phyloP scores from a whole-genome alignment of 106 monocot species.

The Amphibolis antarctica region DNA sequence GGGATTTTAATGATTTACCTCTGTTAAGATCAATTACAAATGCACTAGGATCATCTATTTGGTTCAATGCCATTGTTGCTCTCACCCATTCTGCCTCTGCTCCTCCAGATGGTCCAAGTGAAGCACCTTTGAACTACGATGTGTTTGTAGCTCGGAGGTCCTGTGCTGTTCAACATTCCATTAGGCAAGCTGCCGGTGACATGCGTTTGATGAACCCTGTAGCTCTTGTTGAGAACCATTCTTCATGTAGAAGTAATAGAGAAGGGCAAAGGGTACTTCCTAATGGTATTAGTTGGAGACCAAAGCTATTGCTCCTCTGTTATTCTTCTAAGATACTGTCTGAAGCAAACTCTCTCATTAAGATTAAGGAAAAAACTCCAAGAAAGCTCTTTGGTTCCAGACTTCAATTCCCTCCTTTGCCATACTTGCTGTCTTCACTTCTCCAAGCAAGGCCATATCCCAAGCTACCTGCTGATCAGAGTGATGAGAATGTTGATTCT shows the following conservation, averaged over 20 bases:
- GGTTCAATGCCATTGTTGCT: constrained; percentile 82
- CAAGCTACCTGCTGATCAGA: constrained; percentile 52
- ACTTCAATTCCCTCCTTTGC: constrained; percentile 52
- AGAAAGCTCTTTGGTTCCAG: constrained; percentile 61
- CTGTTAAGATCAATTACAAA: constrained; percentile 46
- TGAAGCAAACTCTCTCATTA: constrained; percentile 69
- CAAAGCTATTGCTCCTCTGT: constrained; percentile 64
- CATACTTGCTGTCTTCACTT: constrained; percentile 70
- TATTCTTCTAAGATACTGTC: constrained; percentile 89
- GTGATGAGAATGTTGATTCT: constrained; percentile 49
- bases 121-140: constrained; percentile 63
- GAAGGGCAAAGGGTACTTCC: constrained; percentile 73
- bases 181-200: constrained; percentile 68
- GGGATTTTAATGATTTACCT: constrained; percentile 74
- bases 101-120: constrained; percentile 77
- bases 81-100: constrained; percentile 67
- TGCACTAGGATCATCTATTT: constrained; percentile 66
- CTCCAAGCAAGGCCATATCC: constrained; percentile 64
- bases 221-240: constrained; percentile 84
- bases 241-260: constrained; percentile 62
- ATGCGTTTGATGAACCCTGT: constrained; percentile 71
- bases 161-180: constrained; percentile 54
- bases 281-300: constrained; percentile 70
- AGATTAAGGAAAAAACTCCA: constrained; percentile 54
- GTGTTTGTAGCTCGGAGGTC: constrained; percentile 72